Evolutionary conservation across 2,329 filamentous ascomycete species (phyloP).

Genomic region (Aspergillus cejpii): DNA sequence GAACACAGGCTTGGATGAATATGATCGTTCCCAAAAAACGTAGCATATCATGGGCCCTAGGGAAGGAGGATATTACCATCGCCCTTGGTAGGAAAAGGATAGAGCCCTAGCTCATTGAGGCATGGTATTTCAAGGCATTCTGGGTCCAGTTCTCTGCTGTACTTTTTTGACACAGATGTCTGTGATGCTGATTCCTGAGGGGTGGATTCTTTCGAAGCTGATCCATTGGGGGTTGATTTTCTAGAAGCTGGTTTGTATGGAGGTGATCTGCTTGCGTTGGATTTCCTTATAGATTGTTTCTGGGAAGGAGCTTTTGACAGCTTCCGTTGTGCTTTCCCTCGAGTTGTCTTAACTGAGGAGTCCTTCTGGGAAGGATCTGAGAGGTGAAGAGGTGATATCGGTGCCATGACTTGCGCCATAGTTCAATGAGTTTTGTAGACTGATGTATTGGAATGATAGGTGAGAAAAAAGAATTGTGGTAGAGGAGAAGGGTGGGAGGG

Average conservation of each 20-base stretch:
- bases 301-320: neutral
- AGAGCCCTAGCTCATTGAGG: conserved; percentile 52
- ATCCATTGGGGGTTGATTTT: neutral
- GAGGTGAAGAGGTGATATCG: neutral
- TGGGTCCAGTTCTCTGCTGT: conserved; percentile 17
- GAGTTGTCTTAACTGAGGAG: neutral
- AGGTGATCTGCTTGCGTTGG: neutral
- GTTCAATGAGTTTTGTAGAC: conserved; percentile 1
- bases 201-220: neutral
- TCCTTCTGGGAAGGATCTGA: neutral
- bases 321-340: neutral
- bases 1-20: neutral
- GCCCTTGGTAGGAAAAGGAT: conserved; percentile 53
- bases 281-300: neutral
- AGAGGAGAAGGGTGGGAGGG: conserved; percentile 8
- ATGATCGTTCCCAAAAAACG: conserved; percentile 6
- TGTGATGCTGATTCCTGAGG: conserved; percentile 7
- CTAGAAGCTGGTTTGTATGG: neutral
- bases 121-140: conserved; percentile 36
- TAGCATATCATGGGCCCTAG: conserved; percentile 2
- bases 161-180: conserved; percentile 8
- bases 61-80: conserved; percentile 49
- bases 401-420: neutral
- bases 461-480: conserved; percentile 15
- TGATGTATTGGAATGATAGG: conserved; percentile 9